Conservation (phyloP, 75 land plant species). For the Adiantum capillusveneris region DNA sequence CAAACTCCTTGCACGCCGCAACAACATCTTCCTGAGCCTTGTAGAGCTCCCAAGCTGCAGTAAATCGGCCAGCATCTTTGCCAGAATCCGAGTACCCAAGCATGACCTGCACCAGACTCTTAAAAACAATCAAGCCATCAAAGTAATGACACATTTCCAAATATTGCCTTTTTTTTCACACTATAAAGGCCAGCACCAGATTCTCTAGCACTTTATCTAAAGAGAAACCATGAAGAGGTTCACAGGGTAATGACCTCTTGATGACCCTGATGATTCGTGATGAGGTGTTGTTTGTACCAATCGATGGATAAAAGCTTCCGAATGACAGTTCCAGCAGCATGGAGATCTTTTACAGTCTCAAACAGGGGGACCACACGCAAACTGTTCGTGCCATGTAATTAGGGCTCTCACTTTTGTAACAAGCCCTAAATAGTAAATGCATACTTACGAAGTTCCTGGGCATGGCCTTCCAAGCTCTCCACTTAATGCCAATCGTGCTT, state of each 20-base stretch:
- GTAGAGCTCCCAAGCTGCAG: conserved; percentile 88
- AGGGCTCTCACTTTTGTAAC: not conserved
- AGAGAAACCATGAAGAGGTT: too few relatives aligned
- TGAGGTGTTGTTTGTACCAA: conserved; percentile 75
- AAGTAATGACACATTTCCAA: not conserved
- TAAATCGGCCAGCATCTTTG: conserved; percentile 90
- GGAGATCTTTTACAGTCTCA: conserved; percentile 91
- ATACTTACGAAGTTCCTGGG: conserved; percentile 67
- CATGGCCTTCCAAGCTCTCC: conserved; percentile 85
- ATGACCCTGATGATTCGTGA: conserved; percentile 71
- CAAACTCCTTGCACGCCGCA: conserved; percentile 9
- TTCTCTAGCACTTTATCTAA: too few relatives aligned
- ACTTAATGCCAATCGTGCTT: conserved; percentile 76
- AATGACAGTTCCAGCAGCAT: conserved; percentile 77
- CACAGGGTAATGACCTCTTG: too few relatives aligned
- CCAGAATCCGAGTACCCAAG: conserved; percentile 98
- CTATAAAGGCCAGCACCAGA: too few relatives aligned
- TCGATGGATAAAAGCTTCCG: conserved; percentile 72
- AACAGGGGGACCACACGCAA: conserved; percentile 90
- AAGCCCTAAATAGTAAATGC: not conserved
- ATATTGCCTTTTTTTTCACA: not conserved
- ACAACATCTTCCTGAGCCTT: conserved; percentile 17
- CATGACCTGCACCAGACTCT: conserved; percentile 56
- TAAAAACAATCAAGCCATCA: not conserved
- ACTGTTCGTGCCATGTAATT: conserved; percentile 28